Base-by-base conservation (phyloP, 331 rosid species). In the Acacia pycnantha region DNA sequence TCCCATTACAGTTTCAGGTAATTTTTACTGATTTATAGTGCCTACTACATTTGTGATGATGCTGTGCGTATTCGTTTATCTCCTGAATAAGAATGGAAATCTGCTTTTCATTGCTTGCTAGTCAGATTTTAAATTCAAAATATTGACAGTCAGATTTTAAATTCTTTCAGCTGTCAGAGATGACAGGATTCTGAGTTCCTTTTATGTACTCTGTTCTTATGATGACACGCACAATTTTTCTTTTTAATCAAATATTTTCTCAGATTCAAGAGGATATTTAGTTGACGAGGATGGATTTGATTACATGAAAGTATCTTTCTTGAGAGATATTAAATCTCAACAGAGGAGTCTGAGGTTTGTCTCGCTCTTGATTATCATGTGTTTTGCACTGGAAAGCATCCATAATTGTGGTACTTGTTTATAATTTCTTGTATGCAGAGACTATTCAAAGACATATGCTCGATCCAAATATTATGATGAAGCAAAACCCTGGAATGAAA, bases 271-370 rank as follows among this genome's bases (percentile, higher is more conserved):
- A 82, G 99, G 99, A 51, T 95, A 92, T 91, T 84, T 95, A 84
- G 96, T 93, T 87, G 99, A 95, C 83, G 99, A 95, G 84, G 99
- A 95, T 73, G 99, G 99, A 78, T 95, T 95, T 84, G 99, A 95
- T 82, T 93, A 87, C 88, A 87, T 89, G 91, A 95, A 95, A 89
- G 90, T 95, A 79, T 88, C 94, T 71, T 86, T 95, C 79, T 84
- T 95, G 80, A 88, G 99, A 90, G 99, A 93, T 82, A 87, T 95
- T 84, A 95, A 95, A 86, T 88, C 94, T 79, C 98, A 95, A 80
- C 94, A 95, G 80, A 90, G 97, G 88, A 95, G 98, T 84, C 77
- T 87, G 77, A 72, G 86, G 86, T 83, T 50, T 62, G 79, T 64
- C 37, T 51, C 61, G 8, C 76, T 64, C 37, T 27, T 78, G 14